phyloP scores from a whole-genome alignment of 129 eudicot genomes.

The Flaveria sonorensis region DNA sequence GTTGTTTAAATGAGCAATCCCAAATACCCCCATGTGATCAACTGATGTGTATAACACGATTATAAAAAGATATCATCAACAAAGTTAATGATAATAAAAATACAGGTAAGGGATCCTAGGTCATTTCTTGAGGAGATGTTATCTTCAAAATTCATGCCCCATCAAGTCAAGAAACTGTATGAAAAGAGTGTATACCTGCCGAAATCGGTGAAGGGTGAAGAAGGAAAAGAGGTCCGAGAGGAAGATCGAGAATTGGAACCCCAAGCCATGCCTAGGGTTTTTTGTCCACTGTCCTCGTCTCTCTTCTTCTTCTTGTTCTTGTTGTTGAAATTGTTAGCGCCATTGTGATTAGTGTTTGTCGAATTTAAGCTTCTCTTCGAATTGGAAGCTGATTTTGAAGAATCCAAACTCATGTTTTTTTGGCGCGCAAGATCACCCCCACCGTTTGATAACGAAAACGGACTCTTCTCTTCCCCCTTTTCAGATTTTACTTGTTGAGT shows the following conservation, averaged over 20 bases:
- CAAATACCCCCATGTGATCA: not conserved
- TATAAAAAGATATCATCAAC: not conserved
- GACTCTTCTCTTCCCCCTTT: not conserved
- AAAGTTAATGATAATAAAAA: not conserved
- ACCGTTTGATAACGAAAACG: not conserved
- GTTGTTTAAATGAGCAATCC: not conserved
- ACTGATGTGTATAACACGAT: not conserved
- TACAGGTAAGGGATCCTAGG: no score
- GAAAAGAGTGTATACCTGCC: constrained; percentile 51
- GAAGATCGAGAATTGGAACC: constrained; percentile 74
- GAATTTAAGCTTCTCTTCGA: constrained; percentile 68
- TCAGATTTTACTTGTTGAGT: not conserved
- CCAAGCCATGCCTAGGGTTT: constrained; percentile 98
- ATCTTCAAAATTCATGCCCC: not conserved
- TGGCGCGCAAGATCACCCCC: constrained; percentile 30
- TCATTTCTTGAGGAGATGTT: not conserved
- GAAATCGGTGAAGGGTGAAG: constrained; percentile 77
- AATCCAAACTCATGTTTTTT: constrained; percentile 52
- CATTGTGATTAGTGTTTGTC: constrained; percentile 37
- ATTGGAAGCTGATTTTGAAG: constrained; percentile 34
- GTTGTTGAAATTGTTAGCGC: constrained; percentile 29
- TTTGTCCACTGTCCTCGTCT: constrained; percentile 42
- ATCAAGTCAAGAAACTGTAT: no score
- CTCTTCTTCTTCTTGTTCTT: constrained; percentile 41
- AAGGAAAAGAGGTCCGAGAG: constrained; percentile 61